These are phyloP conservation scores for Chaetomiaceae sp. DNA, from an alignment of 2,329 filamentous ascomycete genomes.

Conservation along the genomic window DNA sequence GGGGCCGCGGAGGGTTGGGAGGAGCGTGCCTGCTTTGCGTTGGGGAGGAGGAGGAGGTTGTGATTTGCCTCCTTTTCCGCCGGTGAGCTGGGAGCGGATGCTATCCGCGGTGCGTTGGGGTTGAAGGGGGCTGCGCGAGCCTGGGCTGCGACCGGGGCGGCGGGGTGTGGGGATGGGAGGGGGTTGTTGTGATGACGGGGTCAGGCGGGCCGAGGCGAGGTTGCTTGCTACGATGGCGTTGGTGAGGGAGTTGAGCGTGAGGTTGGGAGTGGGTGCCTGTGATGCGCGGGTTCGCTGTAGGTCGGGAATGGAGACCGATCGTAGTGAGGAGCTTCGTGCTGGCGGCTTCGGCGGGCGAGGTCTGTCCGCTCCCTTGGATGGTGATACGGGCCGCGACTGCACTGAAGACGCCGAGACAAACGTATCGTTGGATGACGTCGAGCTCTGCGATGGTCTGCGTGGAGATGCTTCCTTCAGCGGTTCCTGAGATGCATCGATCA, in stretches of 20 bases:
- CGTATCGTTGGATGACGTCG: constrained; percentile 42
- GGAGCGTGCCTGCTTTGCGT: constrained; percentile 54
- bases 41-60: constrained; percentile 25
- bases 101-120: constrained; percentile 24
- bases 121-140: constrained; percentile 12
- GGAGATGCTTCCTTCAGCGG: not conserved
- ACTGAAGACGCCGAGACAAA: constrained; percentile 39
- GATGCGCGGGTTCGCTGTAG: constrained; percentile 20
- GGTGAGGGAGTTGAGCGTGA: constrained; percentile 62
- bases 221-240: constrained; percentile 72
- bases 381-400: constrained; percentile 27
- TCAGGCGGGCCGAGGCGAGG: constrained; percentile 58
- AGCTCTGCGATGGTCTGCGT: constrained; percentile 26
- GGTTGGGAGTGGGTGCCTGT: constrained; percentile 29
- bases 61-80: constrained; percentile 32
- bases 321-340: not conserved
- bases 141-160: constrained; percentile 28
- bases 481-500: not conserved
- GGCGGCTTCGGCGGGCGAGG: not conserved
- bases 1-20: constrained; percentile 61
- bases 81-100: constrained; percentile 16
- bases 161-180: constrained; percentile 35
- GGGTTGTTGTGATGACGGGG: constrained; percentile 32
- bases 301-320: constrained; percentile 10
- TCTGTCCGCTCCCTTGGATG: constrained; percentile 14